A percentile compares a stretch with the other conserved stretches of the same genome.
These are phyloP conservation scores for Cutaneotrichosporon sp. DNA, from an alignment of 1,284 basidiomycete genomes.

Conservation along the genomic window DNA sequence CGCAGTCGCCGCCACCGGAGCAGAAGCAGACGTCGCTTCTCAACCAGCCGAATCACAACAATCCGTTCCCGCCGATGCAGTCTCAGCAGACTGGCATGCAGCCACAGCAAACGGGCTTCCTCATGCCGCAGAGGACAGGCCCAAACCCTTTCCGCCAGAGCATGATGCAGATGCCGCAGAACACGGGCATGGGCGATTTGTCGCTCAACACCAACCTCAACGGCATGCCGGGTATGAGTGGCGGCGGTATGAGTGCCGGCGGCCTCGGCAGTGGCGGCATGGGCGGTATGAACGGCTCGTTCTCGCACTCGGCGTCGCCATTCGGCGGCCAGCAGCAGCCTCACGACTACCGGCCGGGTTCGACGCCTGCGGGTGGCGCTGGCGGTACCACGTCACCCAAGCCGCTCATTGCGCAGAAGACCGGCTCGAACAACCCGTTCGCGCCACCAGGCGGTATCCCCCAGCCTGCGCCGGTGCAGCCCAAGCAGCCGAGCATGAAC, in stretches of 20 bases:
- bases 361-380: conserved; percentile 6
- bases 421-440: conserved; percentile 93
- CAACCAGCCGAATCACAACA: conserved; percentile 2
- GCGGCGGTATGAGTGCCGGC: conserved; percentile 12
- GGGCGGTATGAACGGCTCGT: not conserved
- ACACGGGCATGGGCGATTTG: conserved; percentile 5
- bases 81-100: conserved; percentile 39
- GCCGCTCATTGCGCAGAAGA: conserved; percentile 76
- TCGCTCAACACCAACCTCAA: not conserved
- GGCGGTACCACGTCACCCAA: conserved; percentile 48
- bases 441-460: conserved; percentile 59
- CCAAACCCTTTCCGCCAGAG: conserved; percentile 64
- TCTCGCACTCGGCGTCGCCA: conserved; percentile 52
- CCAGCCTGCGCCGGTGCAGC: conserved; percentile 55
- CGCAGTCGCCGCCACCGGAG: not conserved
- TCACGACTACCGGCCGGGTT: not conserved
- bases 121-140: conserved; percentile 50
- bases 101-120: conserved; percentile 43
- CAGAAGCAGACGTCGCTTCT: conserved; percentile 45
- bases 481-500: conserved; percentile 71
- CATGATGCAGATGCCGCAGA: conserved; percentile 24
- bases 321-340: conserved; percentile 44
- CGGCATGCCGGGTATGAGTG: conserved; percentile 11
- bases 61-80: conserved; percentile 9
- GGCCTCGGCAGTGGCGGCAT: not conserved